Percentiles rank a stretch among this genome's conserved stretches.
phyloP scores from a whole-genome alignment of 2,329 filamentous ascomycete genomes.

The Penicillium decumbens region DNA sequence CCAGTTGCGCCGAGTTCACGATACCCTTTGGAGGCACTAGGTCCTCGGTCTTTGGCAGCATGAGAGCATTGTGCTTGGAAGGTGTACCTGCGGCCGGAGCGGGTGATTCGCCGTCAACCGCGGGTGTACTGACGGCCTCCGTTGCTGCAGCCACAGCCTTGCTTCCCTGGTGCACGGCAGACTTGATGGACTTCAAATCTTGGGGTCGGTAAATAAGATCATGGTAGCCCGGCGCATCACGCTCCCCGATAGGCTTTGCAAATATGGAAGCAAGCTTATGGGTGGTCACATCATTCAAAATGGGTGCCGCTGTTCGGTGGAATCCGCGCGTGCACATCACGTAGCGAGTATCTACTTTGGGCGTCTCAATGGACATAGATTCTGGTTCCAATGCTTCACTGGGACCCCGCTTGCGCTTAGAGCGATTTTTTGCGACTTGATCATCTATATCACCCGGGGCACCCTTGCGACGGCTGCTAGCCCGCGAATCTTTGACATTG shows the following conservation, averaged over 20 bases:
- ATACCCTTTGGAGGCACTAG: conserved; percentile 82
- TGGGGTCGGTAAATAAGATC: conserved; percentile 69
- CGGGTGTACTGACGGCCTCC: conserved; percentile 63
- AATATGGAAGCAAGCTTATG: conserved; percentile 78
- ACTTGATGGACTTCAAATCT: conserved; percentile 72
- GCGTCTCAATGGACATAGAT: conserved; percentile 23
- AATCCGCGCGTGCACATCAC: conserved; percentile 45
- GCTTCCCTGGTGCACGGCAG: conserved; percentile 56
- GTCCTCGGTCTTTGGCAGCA: conserved; percentile 61
- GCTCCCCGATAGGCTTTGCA: conserved; percentile 67
- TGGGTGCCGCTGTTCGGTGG: conserved; percentile 65
- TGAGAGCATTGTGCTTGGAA: conserved; percentile 40
- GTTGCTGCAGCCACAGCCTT: conserved; percentile 43
- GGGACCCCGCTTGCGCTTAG: conserved; percentile 41
- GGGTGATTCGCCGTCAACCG: conserved; percentile 54
- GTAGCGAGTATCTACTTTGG: conserved; percentile 31
- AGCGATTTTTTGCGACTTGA: conserved; percentile 25
- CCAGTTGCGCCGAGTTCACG: conserved; percentile 86
- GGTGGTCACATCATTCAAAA: conserved; percentile 70
- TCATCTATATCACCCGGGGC: conserved; percentile 21
- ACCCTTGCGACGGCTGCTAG: conserved; percentile 28
- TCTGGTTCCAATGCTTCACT: conserved; percentile 34
- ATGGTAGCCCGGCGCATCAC: conserved; percentile 70
- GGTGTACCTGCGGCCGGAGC: conserved; percentile 31
- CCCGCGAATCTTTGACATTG: conserved; percentile 29